Conservation (phyloP, 2,329 filamentous ascomycete species). For the Colletotrichum sp. region DNA sequence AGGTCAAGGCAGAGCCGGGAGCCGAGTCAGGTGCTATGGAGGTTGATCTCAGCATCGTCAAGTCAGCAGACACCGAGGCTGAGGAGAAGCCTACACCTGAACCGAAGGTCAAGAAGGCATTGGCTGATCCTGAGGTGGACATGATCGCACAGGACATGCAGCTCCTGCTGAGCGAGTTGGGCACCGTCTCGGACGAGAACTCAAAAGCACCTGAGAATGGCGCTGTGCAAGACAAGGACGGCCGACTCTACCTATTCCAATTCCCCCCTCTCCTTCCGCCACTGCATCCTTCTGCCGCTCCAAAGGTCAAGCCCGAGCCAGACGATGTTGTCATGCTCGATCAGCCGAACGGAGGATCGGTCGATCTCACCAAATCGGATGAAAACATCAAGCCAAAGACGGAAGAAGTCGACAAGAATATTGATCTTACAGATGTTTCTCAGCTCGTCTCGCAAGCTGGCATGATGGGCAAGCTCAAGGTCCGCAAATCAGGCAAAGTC, state of each 20-base stretch:
- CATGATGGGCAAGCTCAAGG: conserved; percentile 63
- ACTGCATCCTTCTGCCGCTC: conserved; percentile 39
- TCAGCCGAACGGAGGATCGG: conserved; percentile 31
- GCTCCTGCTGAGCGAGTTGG: conserved; percentile 48
- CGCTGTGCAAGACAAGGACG: conserved; percentile 36
- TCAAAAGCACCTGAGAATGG: conserved; percentile 25
- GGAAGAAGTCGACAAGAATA: conserved; percentile 28
- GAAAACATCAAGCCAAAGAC: conserved; percentile 23
- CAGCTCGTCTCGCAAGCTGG: conserved; percentile 55
- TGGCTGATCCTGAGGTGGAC: conserved; percentile 41
- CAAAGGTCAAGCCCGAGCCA: conserved; percentile 48
- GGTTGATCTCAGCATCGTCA: conserved; percentile 43
- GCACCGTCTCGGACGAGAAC: conserved; percentile 31
- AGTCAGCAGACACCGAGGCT: conserved; percentile 26
- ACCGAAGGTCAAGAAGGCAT: conserved; percentile 30
- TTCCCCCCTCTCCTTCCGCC: conserved; percentile 67
- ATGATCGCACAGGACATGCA: conserved; percentile 44
- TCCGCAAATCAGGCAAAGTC: conserved; percentile 66
- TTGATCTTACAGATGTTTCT: conserved; percentile 35
- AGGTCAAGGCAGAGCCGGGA: conserved; percentile 51
- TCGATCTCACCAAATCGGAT: conserved; percentile 45
- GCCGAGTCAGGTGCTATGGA: conserved; percentile 39
- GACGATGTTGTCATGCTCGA: conserved; percentile 42
- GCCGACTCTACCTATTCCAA: conserved; percentile 68
- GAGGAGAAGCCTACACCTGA: conserved; percentile 26